phyloP scores from a whole-genome alignment of 345 rosid genomes.

The Camelina laxa region DNA sequence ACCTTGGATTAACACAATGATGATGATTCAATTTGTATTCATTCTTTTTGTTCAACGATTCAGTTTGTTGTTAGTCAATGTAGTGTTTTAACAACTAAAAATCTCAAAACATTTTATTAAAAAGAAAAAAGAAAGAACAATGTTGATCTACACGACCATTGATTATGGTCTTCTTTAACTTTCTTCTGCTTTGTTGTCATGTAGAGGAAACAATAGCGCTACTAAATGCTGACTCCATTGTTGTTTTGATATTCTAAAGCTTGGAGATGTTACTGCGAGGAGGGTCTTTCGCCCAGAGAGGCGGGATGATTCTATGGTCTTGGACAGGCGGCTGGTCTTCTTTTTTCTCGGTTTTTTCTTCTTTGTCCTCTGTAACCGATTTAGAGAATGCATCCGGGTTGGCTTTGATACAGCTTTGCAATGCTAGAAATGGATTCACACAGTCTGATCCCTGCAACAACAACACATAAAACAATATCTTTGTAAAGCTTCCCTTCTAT shows the following conservation, averaged over 20 bases:
- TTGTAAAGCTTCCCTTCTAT: background rate
- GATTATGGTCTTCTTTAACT: constrained; percentile 5
- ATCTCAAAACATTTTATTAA: background rate
- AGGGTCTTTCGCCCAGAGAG: constrained; percentile 62
- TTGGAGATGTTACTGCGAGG: constrained; percentile 57
- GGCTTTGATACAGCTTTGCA: constrained; percentile 81
- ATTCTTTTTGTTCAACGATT: no score
- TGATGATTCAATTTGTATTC: no score
- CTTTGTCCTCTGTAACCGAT: constrained; percentile 51
- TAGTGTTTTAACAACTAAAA: no score
- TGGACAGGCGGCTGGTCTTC: constrained; percentile 50
- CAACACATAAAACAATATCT: constrained; percentile 10
- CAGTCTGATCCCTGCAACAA: constrained; percentile 82
- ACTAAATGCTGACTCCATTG: constrained; percentile 7
- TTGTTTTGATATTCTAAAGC: constrained; percentile 41
- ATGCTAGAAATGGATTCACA: constrained; percentile 74
- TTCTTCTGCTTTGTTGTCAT: background rate
- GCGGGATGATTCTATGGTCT: constrained; percentile 68
- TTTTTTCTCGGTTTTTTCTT: constrained; percentile 47
- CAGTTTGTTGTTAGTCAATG: background rate
- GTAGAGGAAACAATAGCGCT: constrained; percentile 21
- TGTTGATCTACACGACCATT: constrained; percentile 2
- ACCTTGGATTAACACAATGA: background rate
- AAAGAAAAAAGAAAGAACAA: background rate
- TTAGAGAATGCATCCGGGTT: constrained; percentile 77